Conservation (phyloP, 768 basidiomycete species). For the Suillus sp. region DNA sequence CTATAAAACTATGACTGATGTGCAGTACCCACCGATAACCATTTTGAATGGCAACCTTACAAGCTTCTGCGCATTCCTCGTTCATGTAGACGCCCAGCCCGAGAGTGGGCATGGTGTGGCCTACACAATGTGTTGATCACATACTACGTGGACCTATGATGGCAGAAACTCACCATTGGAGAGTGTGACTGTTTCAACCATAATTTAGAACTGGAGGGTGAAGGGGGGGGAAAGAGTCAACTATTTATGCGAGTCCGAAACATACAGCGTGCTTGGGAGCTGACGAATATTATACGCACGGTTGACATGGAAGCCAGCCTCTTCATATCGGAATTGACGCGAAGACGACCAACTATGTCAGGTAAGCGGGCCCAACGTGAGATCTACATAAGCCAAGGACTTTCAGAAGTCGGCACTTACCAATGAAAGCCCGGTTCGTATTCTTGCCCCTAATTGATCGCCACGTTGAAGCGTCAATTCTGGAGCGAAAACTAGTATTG, state of each 20-base stretch:
- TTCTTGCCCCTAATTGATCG: neutral
- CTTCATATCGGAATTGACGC: neutral
- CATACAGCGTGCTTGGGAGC: neutral
- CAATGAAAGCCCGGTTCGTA: neutral
- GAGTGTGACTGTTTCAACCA: conserved; percentile 9
- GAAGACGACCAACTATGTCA: neutral
- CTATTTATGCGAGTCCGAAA: neutral
- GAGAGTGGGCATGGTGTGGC: conserved; percentile 19
- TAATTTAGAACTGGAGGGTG: neutral
- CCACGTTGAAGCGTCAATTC: neutral
- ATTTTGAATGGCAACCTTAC: conserved; percentile 14
- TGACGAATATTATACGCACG: neutral
- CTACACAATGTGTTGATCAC: neutral
- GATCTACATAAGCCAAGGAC: neutral
- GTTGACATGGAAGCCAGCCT: neutral
- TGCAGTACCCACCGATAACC: conserved; percentile 13
- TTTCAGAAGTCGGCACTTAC: neutral
- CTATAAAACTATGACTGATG: neutral
- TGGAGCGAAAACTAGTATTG: neutral
- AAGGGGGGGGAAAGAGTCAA: neutral
- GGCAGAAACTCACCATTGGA: conserved; percentile 6
- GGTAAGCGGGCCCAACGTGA: neutral
- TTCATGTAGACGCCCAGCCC: conserved; percentile 21
- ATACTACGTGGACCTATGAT: no score
- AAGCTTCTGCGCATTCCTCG: conserved; percentile 14